Conservation (phyloP, 345 rosid species). For the Eucalyptus erythrocorys region DNA sequence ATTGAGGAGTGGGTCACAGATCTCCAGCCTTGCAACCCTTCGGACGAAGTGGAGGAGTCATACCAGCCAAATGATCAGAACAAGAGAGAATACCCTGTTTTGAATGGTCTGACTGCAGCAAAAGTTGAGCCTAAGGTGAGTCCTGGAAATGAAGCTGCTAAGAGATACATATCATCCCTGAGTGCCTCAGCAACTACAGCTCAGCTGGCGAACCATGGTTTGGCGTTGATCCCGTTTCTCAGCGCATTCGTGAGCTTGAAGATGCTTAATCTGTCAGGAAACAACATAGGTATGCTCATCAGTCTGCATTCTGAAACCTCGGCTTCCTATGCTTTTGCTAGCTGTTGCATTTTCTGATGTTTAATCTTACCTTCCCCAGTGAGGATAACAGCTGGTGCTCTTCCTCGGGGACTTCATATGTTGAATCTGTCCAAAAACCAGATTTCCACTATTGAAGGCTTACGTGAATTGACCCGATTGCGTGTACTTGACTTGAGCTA, state of each 20-base stretch:
- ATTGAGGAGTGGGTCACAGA: conserved; percentile 82
- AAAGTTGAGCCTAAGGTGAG: conserved; percentile 42
- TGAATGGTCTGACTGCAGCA: conserved; percentile 14
- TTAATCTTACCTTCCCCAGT: conserved; percentile 16
- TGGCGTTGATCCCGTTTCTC: conserved; percentile 67
- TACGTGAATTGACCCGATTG: conserved; percentile 87
- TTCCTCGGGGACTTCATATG: conserved; percentile 84
- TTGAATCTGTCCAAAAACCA: conserved; percentile 77
- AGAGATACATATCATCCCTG: conserved; percentile 61
- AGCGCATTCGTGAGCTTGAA: conserved; percentile 66
- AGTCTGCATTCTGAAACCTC: neutral
- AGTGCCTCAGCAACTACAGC: conserved; percentile 58
- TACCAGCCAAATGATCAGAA: conserved; percentile 10
- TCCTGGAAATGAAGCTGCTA: conserved; percentile 74
- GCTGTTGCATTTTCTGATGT: neutral
- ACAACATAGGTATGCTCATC: conserved; percentile 56
- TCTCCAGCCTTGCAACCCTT: conserved; percentile 50
- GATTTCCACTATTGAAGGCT: conserved; percentile 77
- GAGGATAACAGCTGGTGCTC: conserved; percentile 78
- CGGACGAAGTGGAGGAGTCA: conserved; percentile 40
- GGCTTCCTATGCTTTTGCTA: neutral
- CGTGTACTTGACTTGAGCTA: conserved; percentile 91
- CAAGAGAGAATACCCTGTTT: conserved; percentile 15
- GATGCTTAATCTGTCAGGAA: conserved; percentile 86
- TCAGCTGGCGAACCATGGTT: conserved; percentile 66